phyloP scores from a whole-genome alignment of 352 stramenopile genomes.

The Phytophthora quininea region DNA sequence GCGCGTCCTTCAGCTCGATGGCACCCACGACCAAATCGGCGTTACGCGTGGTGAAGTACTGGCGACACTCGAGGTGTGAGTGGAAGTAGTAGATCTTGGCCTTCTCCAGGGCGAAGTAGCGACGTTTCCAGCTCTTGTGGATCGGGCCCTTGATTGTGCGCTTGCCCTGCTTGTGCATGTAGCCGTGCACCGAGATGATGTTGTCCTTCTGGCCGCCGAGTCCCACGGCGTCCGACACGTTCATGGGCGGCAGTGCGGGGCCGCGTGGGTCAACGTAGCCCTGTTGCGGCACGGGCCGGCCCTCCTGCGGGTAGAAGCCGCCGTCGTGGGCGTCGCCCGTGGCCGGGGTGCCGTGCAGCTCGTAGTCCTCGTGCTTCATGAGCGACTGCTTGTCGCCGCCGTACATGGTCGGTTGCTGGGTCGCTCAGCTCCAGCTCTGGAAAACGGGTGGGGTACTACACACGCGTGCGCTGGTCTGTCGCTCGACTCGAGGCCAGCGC shows the following conservation, averaged over 20 bases:
- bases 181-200: constrained; percentile 89
- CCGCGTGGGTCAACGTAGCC: constrained; percentile 73
- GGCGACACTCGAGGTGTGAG: constrained; percentile 82
- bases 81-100: constrained; percentile 92
- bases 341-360: constrained; percentile 59
- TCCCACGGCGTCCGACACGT: constrained; percentile 75
- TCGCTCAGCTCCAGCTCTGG: not conserved
- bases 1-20: constrained; percentile 83
- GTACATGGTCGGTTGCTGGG: constrained; percentile 41
- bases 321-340: constrained; percentile 52
- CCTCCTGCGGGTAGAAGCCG: constrained; percentile 57
- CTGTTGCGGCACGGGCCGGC: constrained; percentile 52
- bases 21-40: constrained; percentile 81
- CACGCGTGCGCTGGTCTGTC: not conserved
- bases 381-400: constrained; percentile 43
- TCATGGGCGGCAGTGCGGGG: constrained; percentile 65
- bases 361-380: constrained; percentile 61
- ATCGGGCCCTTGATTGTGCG: constrained; percentile 87
- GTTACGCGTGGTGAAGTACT: constrained; percentile 89
- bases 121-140: constrained; percentile 88
- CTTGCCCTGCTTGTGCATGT: constrained; percentile 91
- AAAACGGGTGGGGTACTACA: not conserved
- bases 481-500: not conserved
- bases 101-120: constrained; percentile 87
- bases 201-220: constrained; percentile 68